phyloP scores from a whole-genome alignment of 2,329 filamentous ascomycete genomes.

The Colletotrichum sp. region DNA sequence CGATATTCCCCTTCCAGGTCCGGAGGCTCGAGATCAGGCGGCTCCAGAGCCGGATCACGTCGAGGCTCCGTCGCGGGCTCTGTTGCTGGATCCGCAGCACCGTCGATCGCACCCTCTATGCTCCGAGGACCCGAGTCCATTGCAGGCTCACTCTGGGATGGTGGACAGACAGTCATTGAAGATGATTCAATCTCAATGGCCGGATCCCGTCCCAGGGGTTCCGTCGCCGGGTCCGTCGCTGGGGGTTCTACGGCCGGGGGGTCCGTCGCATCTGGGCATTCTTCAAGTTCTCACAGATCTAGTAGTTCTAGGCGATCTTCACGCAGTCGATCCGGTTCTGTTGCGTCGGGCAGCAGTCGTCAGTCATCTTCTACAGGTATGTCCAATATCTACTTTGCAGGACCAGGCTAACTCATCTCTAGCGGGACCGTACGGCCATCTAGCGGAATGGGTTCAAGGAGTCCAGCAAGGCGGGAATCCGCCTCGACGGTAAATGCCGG shows the following conservation, averaged over 20 bases:
- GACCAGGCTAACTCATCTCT: neutral
- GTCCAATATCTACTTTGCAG: accelerated
- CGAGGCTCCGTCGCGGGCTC: neutral
- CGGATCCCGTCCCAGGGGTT: neutral
- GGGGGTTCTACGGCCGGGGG: neutral
- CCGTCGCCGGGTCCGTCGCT: neutral
- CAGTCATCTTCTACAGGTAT: neutral
- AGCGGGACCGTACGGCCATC: neutral
- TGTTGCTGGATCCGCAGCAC: neutral
- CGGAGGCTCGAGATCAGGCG: neutral
- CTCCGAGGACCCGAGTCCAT: neutral
- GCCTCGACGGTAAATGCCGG: neutral
- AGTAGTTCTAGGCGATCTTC: neutral
- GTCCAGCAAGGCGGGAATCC: neutral
- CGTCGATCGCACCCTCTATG: neutral
- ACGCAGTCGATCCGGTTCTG: neutral
- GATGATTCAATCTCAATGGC: neutral
- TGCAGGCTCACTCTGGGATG: neutral
- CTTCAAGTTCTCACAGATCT: neutral
- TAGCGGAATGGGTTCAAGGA: neutral
- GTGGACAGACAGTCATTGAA: neutral
- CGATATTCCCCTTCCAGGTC: neutral
- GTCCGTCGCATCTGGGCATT: neutral
- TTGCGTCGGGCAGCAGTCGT: neutral
- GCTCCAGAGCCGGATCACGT: neutral